Evolutionary conservation across 495 filamentous ascomycete genomes (phyloP), one percentile per base, ranked within the genome.

Genomic region (Filosporella fistucella): DNA sequence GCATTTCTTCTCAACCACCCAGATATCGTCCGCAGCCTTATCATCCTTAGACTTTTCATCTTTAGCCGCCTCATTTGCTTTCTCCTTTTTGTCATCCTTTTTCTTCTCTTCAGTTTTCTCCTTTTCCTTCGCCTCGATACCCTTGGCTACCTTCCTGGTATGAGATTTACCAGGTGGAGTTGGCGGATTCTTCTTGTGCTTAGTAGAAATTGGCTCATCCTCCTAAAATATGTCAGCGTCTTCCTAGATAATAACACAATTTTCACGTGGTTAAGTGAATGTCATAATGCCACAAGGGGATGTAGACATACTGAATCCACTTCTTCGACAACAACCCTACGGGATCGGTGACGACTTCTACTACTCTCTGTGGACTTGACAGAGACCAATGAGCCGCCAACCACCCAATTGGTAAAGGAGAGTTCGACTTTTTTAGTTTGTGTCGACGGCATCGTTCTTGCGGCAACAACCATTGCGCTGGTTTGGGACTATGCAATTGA

Each of bases 321-420:
- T 17, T 55, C 24, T 17, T 17, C 42, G 36, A 55, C 24, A 36
- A 43, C 22, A 9, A 49, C 32, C 25, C 38, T 43, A 18, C 42
- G 17, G 4, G 48, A 44, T 30, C 17, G 20, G 3, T 21, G 24
- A 22, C 25, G 36, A 9, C 13, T 30, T 20, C 17, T 39, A n/a
- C 41, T 16, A 16, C 25, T 46, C 3, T 43, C 38, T 23, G 39
- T 12, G 23, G 42, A 37, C 1, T 26, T 29, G 12, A 49, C 29
- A 23, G 35, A 47, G 36, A 59, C 4, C 7, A 59, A 29, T 1
- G 52, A 50, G 25, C 57, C 57, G 9, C 57, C 57, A 4, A 54
- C 34, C 2, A 54, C 16, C 57, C 57, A 59, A 26, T 48, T 59
- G 7, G 52, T 52, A 18, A 58, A 39, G 22, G 49, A 53, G 36